phyloP scores from a whole-genome alignment of 495 filamentous ascomycete species.

The Daldinia grandis region DNA sequence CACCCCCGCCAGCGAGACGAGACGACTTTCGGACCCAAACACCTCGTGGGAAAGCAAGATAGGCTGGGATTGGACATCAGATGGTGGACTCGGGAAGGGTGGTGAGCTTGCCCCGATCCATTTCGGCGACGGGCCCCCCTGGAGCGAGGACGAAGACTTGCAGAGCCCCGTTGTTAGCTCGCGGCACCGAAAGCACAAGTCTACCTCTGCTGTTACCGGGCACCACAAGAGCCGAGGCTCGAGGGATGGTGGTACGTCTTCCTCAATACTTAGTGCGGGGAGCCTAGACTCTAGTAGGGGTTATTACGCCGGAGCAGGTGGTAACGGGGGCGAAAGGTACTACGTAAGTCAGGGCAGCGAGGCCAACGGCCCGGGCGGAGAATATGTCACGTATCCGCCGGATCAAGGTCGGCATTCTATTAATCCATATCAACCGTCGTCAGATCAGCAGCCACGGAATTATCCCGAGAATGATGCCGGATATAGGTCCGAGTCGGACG shows the following conservation, averaged over 20 bases:
- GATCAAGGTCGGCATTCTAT: constrained; percentile 66
- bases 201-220: constrained; percentile 60
- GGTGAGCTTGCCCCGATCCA: constrained; percentile 83
- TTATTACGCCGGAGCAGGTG: constrained; percentile 70
- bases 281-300: constrained; percentile 64
- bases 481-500: constrained; percentile 68
- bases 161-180: constrained; percentile 86
- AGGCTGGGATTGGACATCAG: constrained; percentile 63
- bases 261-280: constrained; percentile 51
- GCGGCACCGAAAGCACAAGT: constrained; percentile 86
- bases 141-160: constrained; percentile 95
- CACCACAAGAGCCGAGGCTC: constrained; percentile 52
- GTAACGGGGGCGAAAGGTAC: constrained; percentile 80
- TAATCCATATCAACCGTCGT: constrained; percentile 51
- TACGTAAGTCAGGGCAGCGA: constrained; percentile 77
- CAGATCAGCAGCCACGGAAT: constrained; percentile 59
- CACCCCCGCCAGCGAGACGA: constrained; percentile 83
- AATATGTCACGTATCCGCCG: constrained; percentile 80
- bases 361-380: constrained; percentile 76
- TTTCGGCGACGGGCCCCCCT: constrained; percentile 93
- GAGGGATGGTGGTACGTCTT: constrained; percentile 50
- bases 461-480: constrained; percentile 63
- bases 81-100: constrained; percentile 52
- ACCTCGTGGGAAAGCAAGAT: constrained; percentile 65
- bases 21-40: constrained; percentile 83